These are phyloP conservation scores for Cercospora sojina DNA, from an alignment of 2,329 filamentous ascomycete species.

Conservation along the genomic window DNA sequence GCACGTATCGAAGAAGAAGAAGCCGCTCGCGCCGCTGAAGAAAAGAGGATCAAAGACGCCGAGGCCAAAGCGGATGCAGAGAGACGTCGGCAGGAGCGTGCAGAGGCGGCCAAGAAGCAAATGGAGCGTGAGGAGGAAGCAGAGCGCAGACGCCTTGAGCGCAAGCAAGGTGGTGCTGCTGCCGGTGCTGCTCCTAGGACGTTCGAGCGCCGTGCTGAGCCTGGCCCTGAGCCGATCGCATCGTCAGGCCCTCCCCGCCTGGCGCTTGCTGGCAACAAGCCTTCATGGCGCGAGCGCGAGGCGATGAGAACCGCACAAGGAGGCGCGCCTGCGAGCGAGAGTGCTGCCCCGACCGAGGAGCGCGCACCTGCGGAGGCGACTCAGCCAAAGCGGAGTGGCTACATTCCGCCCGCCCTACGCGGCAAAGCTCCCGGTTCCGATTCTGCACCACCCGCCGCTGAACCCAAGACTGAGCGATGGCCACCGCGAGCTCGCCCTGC, in stretches of 20 bases:
- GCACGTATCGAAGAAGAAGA: constrained; percentile 80
- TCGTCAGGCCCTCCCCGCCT: constrained; percentile 59
- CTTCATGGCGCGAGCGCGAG: constrained; percentile 73
- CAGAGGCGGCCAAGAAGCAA: constrained; percentile 38
- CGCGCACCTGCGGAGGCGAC: constrained; percentile 42
- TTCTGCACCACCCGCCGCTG: constrained; percentile 28
- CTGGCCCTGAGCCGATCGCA: constrained; percentile 48
- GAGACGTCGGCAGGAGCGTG: constrained; percentile 62
- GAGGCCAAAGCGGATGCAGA: constrained; percentile 62
- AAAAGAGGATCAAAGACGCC: constrained; percentile 59
- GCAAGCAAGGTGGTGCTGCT: constrained; percentile 46
- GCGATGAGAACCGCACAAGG: constrained; percentile 47
- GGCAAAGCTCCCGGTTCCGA: constrained; percentile 35
- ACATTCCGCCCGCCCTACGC: constrained; percentile 49
- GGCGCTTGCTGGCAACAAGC: constrained; percentile 55
- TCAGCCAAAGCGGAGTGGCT: constrained; percentile 43
- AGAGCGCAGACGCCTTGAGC: constrained; percentile 68
- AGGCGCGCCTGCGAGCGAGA: constrained; percentile 25
- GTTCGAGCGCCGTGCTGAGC: constrained; percentile 26
- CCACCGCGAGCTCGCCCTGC: constrained; percentile 22
- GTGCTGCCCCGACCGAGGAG: constrained; percentile 34
- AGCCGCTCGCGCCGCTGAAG: constrained; percentile 74
- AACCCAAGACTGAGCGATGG: constrained; percentile 31
- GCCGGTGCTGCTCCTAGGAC: constrained; percentile 37
- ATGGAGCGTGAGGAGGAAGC: constrained; percentile 77